Base-by-base conservation (phyloP, 495 filamentous ascomycete genomes). In the Penicillium crystallinum region DNA sequence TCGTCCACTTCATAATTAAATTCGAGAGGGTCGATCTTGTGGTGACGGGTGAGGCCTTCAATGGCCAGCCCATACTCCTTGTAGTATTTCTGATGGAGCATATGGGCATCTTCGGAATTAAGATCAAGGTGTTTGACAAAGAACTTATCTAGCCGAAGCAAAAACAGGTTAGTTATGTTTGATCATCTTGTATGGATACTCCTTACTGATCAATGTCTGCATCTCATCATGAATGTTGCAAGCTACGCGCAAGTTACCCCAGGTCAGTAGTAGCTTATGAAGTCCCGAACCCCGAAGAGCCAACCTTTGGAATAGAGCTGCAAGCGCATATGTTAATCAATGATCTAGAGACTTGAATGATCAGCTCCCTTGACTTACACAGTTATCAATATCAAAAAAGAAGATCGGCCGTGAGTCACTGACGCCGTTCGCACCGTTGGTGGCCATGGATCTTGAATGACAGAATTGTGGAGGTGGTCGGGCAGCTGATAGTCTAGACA, bases 321-420 rank as follows among this genome's bases (percentile, higher is more conserved):
- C 35, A 35, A 31, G 9, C 39, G 3, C 15, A 2, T 4, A 45
- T 27, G 37, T n/a, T 11, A 31, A 14, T 62, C 39, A 61, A 56
- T 52, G 38, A 61, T 45, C 49, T 46, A 54, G n/a, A 7, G 30
- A 39, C 14, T 14, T 29, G 7, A 11, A 35, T 10, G 15, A 11
- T 19, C 10, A n/a, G n/a, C 54, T 7, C 30, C 12, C 46, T 42
- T 19, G 18, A 79, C 81, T 55, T 76, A 87, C 84, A 72, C 95
- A 97, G 61, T 99, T 99, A 78, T 99, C 95, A 65, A 99, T 97
- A 62, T 99, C 95, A 56, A 91, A 90, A 68, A 91, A 92, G 71
- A 91, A 87, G 4, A 90, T 76, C 0, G 83, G 81, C 38, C 82
- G 66, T 46, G 67, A 53, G 55, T 77, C 72, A 53, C 50, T n/a